Base-by-base conservation (phyloP, 768 basidiomycete species). In the Phylloporus arenicola region DNA sequence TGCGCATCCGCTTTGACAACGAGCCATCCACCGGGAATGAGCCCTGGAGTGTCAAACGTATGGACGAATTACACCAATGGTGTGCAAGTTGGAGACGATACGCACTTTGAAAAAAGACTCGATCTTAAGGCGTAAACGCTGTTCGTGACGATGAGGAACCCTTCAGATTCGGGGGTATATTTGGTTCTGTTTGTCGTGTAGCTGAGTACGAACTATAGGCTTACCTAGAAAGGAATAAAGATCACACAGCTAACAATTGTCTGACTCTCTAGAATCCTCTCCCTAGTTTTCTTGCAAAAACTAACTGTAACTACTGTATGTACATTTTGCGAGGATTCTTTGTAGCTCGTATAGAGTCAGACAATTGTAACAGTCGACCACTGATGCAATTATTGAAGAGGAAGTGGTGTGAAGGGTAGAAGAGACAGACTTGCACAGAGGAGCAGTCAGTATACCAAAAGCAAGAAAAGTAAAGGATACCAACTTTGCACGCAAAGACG, bases 401-500 rank as follows among this genome's bases (percentile, higher is more conserved):
- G 80, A 79, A 45, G 81, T 76, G 1, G 89, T 88, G 63, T 95
- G 92, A 25, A 96, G 69, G 0, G 84, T 85, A 68, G 85, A 84
- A 8, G 86, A 84, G 43, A 89, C 83, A n/a, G 85, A 88, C 89
- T 45, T 42, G 5, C 6, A 34, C 11, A 27, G 30, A 13, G 6
- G n/a, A 7, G 24, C 2, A 33, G 50, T 56, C 37, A 57, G 42
- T 4, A 41, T 5, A 14, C 1, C 17, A 27, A 12, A 40, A 44
- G n/a, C 11, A 29, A 6, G 22, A 35, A 38, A 27, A 33, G 66
- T 65, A 13, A 3, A 25, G 25, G 0, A 20, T 1, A 13, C 54
- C 10, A 46, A 86, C 88, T 75, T 89, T 88, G 77, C 84, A 92
- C 13, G 88, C 86, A 54, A 78, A 86, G 5, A 88, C 79, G 37